Evolutionary conservation across 495 filamentous ascomycete species (phyloP).

Genomic region (Bacidia rubella): DNA sequence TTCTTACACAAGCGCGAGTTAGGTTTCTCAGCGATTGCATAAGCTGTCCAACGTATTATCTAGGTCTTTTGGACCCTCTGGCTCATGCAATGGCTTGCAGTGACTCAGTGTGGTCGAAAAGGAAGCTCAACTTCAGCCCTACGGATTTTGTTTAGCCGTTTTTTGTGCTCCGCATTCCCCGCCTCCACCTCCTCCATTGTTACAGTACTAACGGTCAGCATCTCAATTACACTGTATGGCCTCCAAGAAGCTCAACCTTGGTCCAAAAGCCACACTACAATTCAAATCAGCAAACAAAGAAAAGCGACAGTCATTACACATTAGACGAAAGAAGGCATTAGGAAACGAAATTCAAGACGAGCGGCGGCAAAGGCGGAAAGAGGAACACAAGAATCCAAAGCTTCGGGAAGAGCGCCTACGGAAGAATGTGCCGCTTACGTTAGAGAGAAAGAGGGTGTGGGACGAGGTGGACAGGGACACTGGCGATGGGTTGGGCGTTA

Average conservation of each 20-base stretch:
- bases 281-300: conserved; percentile 52
- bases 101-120: background rate
- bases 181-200: background rate
- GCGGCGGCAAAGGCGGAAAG: conserved; percentile 62
- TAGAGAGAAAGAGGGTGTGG: conserved; percentile 87
- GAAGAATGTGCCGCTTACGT: conserved; percentile 67
- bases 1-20: background rate
- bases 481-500: conserved; percentile 49
- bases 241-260: conserved; percentile 27
- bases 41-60: background rate
- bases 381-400: conserved; percentile 74
- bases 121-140: background rate
- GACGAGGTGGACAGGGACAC: conserved; percentile 69
- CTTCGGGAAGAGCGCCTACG: conserved; percentile 55
- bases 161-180: background rate
- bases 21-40: background rate
- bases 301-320: conserved; percentile 56
- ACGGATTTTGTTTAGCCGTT: background rate
- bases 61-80: background rate
- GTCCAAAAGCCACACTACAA: conserved; percentile 24
- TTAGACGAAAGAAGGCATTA: conserved; percentile 61
- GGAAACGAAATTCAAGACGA: conserved; percentile 60
- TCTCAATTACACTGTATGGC: conserved; percentile 19
- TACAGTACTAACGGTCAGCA: background rate
- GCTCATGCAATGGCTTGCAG: background rate